phyloP scores from a whole-genome alignment of 768 basidiomycete genomes.

The Dentipellis sp. region DNA sequence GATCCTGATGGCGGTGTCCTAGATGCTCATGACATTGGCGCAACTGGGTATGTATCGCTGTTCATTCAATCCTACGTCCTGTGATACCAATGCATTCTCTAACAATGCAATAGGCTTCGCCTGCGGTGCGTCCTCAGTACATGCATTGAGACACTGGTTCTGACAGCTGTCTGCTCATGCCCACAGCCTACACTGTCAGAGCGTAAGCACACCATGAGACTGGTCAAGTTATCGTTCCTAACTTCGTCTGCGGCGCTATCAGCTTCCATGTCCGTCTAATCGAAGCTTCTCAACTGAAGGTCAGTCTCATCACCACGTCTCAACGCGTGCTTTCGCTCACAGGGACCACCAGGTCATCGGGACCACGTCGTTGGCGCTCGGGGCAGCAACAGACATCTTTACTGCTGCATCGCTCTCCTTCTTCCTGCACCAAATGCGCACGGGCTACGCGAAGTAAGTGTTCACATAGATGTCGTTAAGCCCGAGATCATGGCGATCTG shows the following conservation, averaged over 20 bases:
- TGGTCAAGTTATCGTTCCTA: too few relatives aligned
- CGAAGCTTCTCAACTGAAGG: constrained; percentile 36
- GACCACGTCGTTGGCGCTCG: constrained; percentile 37
- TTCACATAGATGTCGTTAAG: background rate
- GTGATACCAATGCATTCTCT: too few relatives aligned
- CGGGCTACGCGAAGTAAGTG: constrained; percentile 34
- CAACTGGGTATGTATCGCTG: constrained; percentile 11
- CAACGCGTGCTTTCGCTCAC: background rate
- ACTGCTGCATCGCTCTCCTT: constrained; percentile 44
- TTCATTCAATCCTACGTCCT: background rate
- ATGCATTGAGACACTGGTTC: background rate
- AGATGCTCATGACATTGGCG: constrained; percentile 10
- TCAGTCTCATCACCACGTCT: constrained; percentile 17
- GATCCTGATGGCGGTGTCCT: background rate
- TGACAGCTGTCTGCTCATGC: too few relatives aligned
- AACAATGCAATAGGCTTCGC: background rate
- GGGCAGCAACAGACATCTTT: constrained; percentile 39
- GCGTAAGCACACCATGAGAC: constrained; percentile 23
- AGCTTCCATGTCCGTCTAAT: constrained; percentile 34
- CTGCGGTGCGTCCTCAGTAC: background rate
- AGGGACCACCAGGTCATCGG: constrained; percentile 31
- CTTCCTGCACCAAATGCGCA: constrained; percentile 45
- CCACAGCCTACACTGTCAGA: constrained; percentile 33
- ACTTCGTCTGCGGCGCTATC: background rate
- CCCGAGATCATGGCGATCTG: too few relatives aligned